These are phyloP conservation scores for Claviceps purpurea DNA, from an alignment of 2,329 filamentous ascomycete species.

Conservation along the genomic window DNA sequence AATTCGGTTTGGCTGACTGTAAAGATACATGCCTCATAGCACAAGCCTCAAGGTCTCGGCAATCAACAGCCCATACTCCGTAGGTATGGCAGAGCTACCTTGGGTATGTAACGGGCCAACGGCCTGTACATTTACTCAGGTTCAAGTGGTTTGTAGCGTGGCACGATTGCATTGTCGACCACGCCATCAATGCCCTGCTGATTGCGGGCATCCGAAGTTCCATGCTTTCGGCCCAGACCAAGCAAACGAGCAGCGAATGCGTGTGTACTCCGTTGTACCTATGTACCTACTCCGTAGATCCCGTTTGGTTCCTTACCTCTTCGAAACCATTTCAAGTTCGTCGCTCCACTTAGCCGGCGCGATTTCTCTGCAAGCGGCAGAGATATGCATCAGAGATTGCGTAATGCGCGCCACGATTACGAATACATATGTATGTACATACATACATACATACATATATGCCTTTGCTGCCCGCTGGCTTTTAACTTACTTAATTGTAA, in stretches of 20 bases:
- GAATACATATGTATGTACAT: no score
- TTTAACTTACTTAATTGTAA: neutral
- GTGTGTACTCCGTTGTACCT: no score
- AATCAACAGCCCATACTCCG: no score
- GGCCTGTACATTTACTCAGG: neutral
- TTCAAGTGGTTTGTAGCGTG: neutral
- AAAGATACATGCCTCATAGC: no score
- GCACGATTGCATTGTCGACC: neutral
- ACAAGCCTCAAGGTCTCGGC: no score
- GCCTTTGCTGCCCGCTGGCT: neutral
- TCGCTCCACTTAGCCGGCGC: neutral
- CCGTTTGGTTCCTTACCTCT: neutral
- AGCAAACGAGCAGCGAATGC: neutral
- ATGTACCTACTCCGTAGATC: neutral
- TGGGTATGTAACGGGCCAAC: no score
- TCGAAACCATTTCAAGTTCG: no score
- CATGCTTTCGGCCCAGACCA: neutral
- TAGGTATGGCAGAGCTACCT: no score
- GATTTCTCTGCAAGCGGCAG: neutral
- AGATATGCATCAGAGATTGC: neutral
- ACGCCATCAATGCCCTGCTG: neutral
- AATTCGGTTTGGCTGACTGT: no score
- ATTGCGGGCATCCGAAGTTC: neutral
- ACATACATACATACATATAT: no score
- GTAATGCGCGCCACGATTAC: slow-evolving; percentile 1